Percentiles rank a stretch among this genome's conserved stretches.
Conservation (phyloP, 1,284 basidiomycete genomes). For the Cerioporus squamosus region DNA sequence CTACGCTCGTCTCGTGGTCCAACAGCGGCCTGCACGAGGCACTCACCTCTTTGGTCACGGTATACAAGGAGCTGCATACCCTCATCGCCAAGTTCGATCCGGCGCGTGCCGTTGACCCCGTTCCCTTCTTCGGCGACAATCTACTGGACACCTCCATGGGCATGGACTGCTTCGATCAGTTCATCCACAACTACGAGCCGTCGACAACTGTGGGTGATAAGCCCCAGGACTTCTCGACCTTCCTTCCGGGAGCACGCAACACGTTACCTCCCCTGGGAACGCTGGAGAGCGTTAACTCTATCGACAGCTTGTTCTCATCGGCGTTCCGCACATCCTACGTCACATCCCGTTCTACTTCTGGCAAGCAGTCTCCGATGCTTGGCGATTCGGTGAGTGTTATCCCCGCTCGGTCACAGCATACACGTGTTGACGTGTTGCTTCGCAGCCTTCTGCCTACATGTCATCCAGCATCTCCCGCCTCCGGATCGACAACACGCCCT, state of each 20-base stretch:
- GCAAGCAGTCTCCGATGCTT: slow-evolving; percentile 1
- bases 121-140: not conserved
- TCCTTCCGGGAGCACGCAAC: not conserved
- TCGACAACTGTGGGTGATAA: not conserved
- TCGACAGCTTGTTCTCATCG: not conserved
- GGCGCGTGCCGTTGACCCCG: not conserved
- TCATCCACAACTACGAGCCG: slow-evolving; percentile 8
- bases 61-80: not conserved
- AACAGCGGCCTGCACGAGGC: not conserved
- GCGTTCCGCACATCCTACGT: not conserved
- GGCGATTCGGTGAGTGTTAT: slow-evolving; percentile 5
- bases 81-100: not conserved
- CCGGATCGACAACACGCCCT: not conserved
- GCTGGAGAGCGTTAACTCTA: not conserved
- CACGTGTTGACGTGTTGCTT: not conserved
- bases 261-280: not conserved
- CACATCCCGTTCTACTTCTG: not conserved
- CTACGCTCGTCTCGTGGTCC: slow-evolving; percentile 2
- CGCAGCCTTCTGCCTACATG: slow-evolving; percentile 1
- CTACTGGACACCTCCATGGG: not conserved
- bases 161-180: slow-evolving; percentile 4
- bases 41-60: not conserved
- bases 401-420: not conserved
- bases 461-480: not conserved
- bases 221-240: not conserved